Evolutionary conservation across 805 yeast species (phyloP).

Genomic region (Pichia membranifaciens): DNA sequence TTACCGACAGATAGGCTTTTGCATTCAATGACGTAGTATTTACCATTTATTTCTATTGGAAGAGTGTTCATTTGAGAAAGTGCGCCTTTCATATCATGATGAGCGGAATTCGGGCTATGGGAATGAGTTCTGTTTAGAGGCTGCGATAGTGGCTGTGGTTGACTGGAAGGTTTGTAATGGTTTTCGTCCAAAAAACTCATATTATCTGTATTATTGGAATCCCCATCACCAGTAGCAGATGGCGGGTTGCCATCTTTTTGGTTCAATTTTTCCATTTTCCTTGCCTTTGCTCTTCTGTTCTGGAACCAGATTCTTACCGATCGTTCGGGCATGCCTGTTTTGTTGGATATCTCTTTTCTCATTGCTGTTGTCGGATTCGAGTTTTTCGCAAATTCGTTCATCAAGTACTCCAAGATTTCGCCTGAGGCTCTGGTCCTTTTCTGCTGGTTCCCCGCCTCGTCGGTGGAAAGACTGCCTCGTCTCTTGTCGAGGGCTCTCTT

Average conservation of each 20-base stretch:
- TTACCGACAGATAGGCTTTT: constrained; percentile 66
- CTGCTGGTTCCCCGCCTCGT: constrained; percentile 17
- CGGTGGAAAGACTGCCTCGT: constrained; percentile 8
- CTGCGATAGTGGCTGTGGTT: not conserved
- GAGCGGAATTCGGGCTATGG: constrained; percentile 1
- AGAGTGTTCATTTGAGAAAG: constrained; percentile 20
- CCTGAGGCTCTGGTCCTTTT: constrained; percentile 43
- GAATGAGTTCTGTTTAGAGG: not conserved
- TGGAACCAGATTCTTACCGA: constrained; percentile 94
- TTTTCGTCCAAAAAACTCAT: not conserved
- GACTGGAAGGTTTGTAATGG: not conserved
- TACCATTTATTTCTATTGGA: constrained; percentile 55
- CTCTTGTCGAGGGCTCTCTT: constrained; percentile 8
- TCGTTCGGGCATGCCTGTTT: constrained; percentile 78
- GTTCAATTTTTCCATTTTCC: constrained; percentile 53
- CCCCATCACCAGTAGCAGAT: not conserved
- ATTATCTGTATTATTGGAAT: not conserved
- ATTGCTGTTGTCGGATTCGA: constrained; percentile 72
- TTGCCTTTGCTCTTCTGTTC: constrained; percentile 72
- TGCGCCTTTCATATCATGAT: constrained; percentile 15
- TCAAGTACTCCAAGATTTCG: constrained; percentile 62
- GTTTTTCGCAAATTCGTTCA: constrained; percentile 62
- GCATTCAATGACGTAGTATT: constrained; percentile 62
- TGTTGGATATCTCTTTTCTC: constrained; percentile 61
- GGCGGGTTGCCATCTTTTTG: constrained; percentile 15